These are phyloP conservation scores for Meyerozyma elateridarum DNA, from an alignment of 1,139 yeast species.

Conservation along the genomic window DNA sequence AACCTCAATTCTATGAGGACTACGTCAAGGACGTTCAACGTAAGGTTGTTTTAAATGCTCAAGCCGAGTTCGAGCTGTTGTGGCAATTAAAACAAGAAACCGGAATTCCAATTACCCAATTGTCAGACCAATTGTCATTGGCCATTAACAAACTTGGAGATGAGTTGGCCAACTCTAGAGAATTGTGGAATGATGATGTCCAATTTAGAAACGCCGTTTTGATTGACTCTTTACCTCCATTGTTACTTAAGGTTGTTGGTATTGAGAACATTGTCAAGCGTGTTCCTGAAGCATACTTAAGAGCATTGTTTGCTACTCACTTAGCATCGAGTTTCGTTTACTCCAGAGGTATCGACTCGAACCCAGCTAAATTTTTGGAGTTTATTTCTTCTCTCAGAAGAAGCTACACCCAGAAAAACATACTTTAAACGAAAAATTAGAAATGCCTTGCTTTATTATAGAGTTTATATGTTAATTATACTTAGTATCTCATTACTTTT, in stretches of 20 bases:
- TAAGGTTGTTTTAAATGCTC: constrained; percentile 72
- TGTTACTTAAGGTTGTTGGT: constrained; percentile 71
- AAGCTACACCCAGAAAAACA: constrained; percentile 29
- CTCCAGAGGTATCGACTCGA: constrained; percentile 75
- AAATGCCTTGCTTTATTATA: no score
- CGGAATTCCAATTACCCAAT: constrained; percentile 67
- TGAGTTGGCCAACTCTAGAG: constrained; percentile 77
- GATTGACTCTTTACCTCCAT: constrained; percentile 71
- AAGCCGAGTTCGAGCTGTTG: constrained; percentile 77
- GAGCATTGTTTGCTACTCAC: constrained; percentile 86
- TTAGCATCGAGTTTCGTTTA: constrained; percentile 89
- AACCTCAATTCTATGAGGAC: constrained; percentile 71
- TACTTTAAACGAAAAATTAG: no score
- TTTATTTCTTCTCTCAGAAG: constrained; percentile 49
- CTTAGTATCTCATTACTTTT: constrained; percentile 5
- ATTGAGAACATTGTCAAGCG: constrained; percentile 64
- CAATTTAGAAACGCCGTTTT: constrained; percentile 75
- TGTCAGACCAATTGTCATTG: constrained; percentile 80
- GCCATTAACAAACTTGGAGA: constrained; percentile 88
- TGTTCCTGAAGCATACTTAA: constrained; percentile 84
- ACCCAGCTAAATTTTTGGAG: constrained; percentile 81
- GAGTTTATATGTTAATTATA: no score
- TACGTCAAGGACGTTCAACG: constrained; percentile 83
- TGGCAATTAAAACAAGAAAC: constrained; percentile 73
- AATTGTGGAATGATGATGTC: constrained; percentile 79